Percentiles rank a stretch among this genome's conserved stretches.
Conservation (phyloP, 1,139 yeast genomes). For the Geotrichum phurueaensis region DNA sequence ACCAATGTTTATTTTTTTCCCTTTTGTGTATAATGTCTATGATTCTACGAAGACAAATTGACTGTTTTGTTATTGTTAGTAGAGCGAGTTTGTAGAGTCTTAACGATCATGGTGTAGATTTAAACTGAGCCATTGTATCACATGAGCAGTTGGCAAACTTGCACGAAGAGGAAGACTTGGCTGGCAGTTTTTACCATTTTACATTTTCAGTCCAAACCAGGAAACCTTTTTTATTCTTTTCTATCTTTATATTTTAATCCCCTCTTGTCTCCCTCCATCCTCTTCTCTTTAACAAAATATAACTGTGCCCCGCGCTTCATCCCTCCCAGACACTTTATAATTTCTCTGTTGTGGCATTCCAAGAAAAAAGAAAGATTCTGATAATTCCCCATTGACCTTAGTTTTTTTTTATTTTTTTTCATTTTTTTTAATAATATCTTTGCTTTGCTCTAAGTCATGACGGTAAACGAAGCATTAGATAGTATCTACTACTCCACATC, state of each 20-base stretch:
- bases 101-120: neutral
- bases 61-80: neutral
- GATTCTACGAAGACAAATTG: neutral
- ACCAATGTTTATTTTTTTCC: neutral
- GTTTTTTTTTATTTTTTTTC: neutral
- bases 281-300: neutral
- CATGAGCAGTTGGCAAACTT: too few relatives aligned
- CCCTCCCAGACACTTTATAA: too few relatives aligned
- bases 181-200: too few relatives aligned
- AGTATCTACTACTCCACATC: neutral
- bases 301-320: neutral
- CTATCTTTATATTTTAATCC: neutral
- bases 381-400: neutral
- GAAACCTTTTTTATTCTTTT: neutral
- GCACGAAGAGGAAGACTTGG: too few relatives aligned
- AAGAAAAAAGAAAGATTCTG: neutral
- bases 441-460: neutral
- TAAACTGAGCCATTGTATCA: too few relatives aligned
- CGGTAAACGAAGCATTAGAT: neutral
- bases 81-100: neutral
- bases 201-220: too few relatives aligned
- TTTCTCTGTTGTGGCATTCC: too few relatives aligned
- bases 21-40: neutral
- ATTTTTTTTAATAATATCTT: neutral
- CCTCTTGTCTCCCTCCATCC: neutral